phyloP scores from a whole-genome alignment of 1,284 basidiomycete species.

The Marasmius oreades region DNA sequence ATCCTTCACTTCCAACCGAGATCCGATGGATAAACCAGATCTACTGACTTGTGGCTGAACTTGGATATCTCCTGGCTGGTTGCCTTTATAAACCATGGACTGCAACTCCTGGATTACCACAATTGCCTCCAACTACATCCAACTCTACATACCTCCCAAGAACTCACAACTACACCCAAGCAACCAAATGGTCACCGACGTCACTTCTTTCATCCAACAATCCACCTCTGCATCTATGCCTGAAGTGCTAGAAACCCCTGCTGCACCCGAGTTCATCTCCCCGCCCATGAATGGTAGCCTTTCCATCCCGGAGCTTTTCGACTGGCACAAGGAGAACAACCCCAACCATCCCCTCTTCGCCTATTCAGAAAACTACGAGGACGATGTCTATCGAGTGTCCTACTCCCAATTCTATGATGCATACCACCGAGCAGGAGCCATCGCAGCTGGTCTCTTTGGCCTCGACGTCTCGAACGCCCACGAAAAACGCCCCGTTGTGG shows the following conservation, averaged over 20 bases:
- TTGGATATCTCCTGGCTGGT: too few relatives aligned
- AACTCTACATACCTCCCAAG: too few relatives aligned
- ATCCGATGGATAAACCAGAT: too few relatives aligned
- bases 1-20: too few relatives aligned
- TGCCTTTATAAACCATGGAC: too few relatives aligned
- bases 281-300: slow-evolving; percentile 25
- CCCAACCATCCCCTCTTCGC: slow-evolving; percentile 23
- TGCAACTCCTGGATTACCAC: too few relatives aligned
- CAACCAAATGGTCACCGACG: too few relatives aligned
- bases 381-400: slow-evolving; percentile 10
- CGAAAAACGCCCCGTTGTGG: slow-evolving; percentile 19
- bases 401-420: slow-evolving; percentile 22
- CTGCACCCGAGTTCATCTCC: background rate
- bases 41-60: too few relatives aligned
- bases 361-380: slow-evolving; percentile 14
- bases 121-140: too few relatives aligned
- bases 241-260: background rate
- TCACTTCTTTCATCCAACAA: too few relatives aligned
- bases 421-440: slow-evolving; percentile 18
- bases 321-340: slow-evolving; percentile 25
- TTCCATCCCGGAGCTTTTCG: slow-evolving; percentile 26
- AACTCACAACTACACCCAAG: too few relatives aligned
- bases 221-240: background rate
- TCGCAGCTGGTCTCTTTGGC: slow-evolving; percentile 11
- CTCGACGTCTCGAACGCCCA: slow-evolving; percentile 2